These are phyloP conservation scores for Balamuthia mandrillaris DNA, from an alignment of 208 protist species.

Conservation along the genomic window DNA sequence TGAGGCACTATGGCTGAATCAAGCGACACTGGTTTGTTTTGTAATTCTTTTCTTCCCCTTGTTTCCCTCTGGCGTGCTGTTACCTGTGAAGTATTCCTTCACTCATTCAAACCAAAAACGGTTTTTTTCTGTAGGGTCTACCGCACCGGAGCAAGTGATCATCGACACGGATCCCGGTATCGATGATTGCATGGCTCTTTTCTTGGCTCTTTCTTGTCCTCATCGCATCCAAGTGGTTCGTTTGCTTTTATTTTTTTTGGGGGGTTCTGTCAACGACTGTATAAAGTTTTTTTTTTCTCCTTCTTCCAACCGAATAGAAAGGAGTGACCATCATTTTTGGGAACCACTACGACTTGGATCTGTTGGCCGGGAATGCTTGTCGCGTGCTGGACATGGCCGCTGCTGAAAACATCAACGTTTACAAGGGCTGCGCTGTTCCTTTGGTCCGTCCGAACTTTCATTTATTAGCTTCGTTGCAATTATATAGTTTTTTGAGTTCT, in stretches of 20 bases:
- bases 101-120: too few species aligned
- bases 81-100: too few species aligned
- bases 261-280: too few species aligned
- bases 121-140: too few species aligned
- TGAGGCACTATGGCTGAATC: too few species aligned
- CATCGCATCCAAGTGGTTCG: not conserved
- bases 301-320: too few species aligned
- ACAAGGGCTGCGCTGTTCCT: not conserved
- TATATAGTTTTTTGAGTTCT: too few species aligned
- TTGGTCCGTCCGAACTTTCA: not conserved
- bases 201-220: not conserved
- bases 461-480: too few species aligned
- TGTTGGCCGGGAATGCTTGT: not conserved
- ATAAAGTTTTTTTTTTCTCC: too few species aligned
- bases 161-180: slow-evolving; percentile 9
- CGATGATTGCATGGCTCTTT: not conserved
- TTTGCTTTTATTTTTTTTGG: not conserved
- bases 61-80: too few species aligned
- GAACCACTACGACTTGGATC: not conserved
- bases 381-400: slow-evolving; percentile 4
- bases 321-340: slow-evolving; percentile 2
- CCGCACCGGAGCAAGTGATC: not conserved
- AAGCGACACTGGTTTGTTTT: too few species aligned
- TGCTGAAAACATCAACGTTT: not conserved
- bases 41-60: too few species aligned